Evolutionary conservation across 257 asterid species (phyloP).

Genomic region (Scutellaria galericulata): DNA sequence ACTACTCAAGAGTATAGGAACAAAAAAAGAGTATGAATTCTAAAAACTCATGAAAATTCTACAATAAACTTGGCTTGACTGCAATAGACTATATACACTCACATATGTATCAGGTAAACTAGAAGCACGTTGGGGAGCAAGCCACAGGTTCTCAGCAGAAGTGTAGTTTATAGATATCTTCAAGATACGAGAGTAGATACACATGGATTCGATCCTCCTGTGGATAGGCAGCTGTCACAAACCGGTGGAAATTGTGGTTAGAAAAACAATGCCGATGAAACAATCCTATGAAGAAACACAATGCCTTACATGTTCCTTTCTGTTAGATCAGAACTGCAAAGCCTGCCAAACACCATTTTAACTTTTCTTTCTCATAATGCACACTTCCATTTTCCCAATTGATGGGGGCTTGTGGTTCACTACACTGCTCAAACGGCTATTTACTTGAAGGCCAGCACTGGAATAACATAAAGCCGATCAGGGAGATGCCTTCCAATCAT

Average conservation of each 20-base stretch:
- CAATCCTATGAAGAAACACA: conserved; percentile 39
- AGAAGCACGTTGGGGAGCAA: conserved; percentile 17
- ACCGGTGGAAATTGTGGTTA: conserved; percentile 47
- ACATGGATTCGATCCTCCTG: conserved; percentile 25
- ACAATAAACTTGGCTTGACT: conserved; percentile 40
- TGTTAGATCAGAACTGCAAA: conserved; percentile 34
- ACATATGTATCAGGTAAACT: conserved; percentile 35
- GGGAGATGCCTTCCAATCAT: conserved; percentile 75
- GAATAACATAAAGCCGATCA: conserved; percentile 20
- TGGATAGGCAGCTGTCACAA: conserved; percentile 44
- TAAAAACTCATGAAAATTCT: conserved; percentile 39
- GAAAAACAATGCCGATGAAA: conserved; percentile 38
- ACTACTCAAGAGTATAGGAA: not conserved
- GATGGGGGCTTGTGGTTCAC: too few species aligned
- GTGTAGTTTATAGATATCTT: conserved; percentile 25
- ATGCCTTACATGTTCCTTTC: conserved; percentile 37
- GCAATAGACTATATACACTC: conserved; percentile 62
- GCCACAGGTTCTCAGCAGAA: too few species aligned
- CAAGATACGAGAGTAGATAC: conserved; percentile 7
- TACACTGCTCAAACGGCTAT: conserved; percentile 43
- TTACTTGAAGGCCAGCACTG: not conserved
- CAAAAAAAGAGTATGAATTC: conserved; percentile 12
- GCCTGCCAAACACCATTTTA: conserved; percentile 23
- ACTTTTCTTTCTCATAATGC: conserved; percentile 34
- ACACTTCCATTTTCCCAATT: conserved; percentile 14